Evolutionary conservation across 371 early-diverging fungal genomes (phyloP).

Genomic region (Chytridium lagenaria): DNA sequence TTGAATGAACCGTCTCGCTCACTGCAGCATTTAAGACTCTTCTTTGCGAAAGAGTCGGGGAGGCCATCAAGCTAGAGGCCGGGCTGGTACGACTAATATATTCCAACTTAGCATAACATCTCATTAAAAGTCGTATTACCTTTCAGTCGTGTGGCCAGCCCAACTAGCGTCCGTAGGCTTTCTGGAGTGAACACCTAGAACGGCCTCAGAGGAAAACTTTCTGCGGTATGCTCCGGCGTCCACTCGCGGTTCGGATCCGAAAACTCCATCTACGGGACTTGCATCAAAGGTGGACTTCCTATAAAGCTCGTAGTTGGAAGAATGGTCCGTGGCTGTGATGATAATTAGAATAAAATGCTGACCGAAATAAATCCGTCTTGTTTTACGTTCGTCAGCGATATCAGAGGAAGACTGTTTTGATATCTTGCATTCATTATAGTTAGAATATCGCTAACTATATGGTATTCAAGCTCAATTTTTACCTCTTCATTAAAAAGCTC

Average conservation of each 20-base stretch:
- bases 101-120: neutral
- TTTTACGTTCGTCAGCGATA: neutral
- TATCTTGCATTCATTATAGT: neutral
- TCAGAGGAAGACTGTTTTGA: neutral
- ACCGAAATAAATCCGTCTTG: neutral
- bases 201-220: neutral
- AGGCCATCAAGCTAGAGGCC: neutral
- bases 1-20: conserved; percentile 22
- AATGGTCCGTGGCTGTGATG: neutral
- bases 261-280: neutral
- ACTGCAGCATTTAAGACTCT: conserved; percentile 20
- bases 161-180: conserved; percentile 7
- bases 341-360: neutral
- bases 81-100: too few species aligned
- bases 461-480: neutral
- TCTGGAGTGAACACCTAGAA: conserved; percentile 7
- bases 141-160: conserved; percentile 12
- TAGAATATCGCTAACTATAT: neutral
- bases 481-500: conserved; percentile 33
- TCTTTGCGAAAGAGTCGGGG: conserved; percentile 21
- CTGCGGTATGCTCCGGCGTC: neutral
- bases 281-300: neutral
- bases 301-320: neutral
- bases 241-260: neutral
- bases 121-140: conserved; percentile 7